A percentile compares a stretch with the other conserved stretches of the same genome.
Conservation (phyloP, 179 eudicot genomes). For the Spergularia azorica region DNA sequence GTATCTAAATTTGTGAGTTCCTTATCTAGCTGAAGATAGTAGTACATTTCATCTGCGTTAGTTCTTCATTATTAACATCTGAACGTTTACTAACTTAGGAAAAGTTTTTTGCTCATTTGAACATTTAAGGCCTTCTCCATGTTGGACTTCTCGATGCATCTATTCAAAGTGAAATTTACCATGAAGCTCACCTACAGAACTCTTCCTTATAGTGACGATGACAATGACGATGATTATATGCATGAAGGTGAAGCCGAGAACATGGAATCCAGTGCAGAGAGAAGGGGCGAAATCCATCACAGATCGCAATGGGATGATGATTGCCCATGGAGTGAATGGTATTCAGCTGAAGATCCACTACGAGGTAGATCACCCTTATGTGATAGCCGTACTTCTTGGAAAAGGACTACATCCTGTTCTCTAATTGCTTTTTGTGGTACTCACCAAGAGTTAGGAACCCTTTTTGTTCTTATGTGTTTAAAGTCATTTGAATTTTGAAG, state of each 20-base stretch:
- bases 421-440: background rate
- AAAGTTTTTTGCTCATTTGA: slow-evolving; percentile 20
- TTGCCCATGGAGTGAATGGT: slow-evolving; percentile 99
- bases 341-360: slow-evolving; percentile 93
- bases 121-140: slow-evolving; percentile 72
- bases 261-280: slow-evolving; percentile 41
- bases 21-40: slow-evolving; percentile 9
- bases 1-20: slow-evolving; percentile 90
- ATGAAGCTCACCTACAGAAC: slow-evolving; percentile 91
- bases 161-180: slow-evolving; percentile 68
- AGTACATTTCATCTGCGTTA: background rate
- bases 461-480: background rate
- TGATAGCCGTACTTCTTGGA: background rate
- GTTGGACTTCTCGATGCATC: slow-evolving; percentile 67
- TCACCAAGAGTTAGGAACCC: background rate
- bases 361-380: slow-evolving; percentile 50
- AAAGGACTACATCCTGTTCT: background rate
- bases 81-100: slow-evolving; percentile 15
- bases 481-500: background rate
- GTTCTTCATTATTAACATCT: slow-evolving; percentile 1
- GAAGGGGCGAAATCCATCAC: slow-evolving; percentile 42
- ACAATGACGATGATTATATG: slow-evolving; percentile 59
- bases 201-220: slow-evolving; percentile 39
- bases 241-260: slow-evolving; percentile 44
- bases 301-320: slow-evolving; percentile 93